These are phyloP conservation scores for Strobilomyces dryophilus DNA, from an alignment of 768 basidiomycete species.

Conservation along the genomic window DNA sequence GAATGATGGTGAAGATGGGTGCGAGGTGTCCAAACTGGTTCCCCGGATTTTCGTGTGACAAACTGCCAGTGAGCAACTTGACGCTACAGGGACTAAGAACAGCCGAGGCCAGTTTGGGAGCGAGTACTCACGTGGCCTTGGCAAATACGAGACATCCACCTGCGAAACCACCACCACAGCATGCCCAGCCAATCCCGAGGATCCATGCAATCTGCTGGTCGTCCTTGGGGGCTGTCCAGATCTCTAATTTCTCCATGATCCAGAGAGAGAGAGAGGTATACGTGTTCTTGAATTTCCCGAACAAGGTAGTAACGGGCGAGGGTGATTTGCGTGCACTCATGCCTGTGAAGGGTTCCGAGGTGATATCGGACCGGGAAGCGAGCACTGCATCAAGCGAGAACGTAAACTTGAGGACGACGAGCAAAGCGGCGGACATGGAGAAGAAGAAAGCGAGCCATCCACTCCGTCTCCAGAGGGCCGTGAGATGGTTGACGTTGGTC, in stretches of 20 bases:
- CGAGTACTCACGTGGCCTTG: constrained; percentile 34
- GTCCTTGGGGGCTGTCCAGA: constrained; percentile 72
- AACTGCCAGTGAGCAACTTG: constrained; percentile 68
- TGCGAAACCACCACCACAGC: constrained; percentile 85
- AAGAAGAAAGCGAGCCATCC: constrained; percentile 94
- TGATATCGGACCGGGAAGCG: constrained; percentile 63
- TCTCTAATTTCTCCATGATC: constrained; percentile 61
- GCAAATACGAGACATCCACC: constrained; percentile 89
- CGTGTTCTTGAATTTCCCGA: constrained; percentile 32
- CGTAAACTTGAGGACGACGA: constrained; percentile 62
- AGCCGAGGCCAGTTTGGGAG: background rate
- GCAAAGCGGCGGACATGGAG: constrained; percentile 66
- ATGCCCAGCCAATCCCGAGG: constrained; percentile 91
- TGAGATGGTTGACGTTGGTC: constrained; percentile 71
- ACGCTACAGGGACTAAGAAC: constrained; percentile 45
- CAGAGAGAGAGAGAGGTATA: constrained; percentile 49
- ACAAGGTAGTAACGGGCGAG: constrained; percentile 19
- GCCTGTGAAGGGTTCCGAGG: constrained; percentile 49
- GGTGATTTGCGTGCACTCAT: constrained; percentile 31
- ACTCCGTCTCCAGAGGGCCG: constrained; percentile 76
- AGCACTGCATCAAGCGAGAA: constrained; percentile 73
- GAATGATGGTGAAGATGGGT: constrained; percentile 68
- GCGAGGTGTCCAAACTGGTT: constrained; percentile 83
- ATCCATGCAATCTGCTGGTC: constrained; percentile 89
- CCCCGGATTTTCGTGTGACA: constrained; percentile 79